Evolutionary conservation across 345 rosid genomes (phyloP), one percentile per base, ranked within the genome.

Genomic region (Kandelia obovata): DNA sequence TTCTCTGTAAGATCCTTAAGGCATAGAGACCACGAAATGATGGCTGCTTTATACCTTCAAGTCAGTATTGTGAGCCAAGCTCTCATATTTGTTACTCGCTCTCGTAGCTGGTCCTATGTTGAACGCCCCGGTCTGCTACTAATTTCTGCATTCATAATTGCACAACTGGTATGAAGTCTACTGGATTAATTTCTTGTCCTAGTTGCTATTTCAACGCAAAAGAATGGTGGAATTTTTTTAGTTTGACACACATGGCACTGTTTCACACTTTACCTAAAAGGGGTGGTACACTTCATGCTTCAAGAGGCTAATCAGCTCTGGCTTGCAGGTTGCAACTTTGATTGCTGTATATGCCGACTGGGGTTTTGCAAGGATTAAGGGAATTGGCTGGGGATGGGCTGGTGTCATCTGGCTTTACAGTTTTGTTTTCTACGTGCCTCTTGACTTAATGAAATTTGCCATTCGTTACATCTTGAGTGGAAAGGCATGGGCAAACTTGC

Each of bases 341-440:
- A 71, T 76, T 7, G 75, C 79, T 8, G 79, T 76, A 4, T 76
- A 76, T 53, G 79, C 75, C 15, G 13, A 76, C 75, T 76, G 79
- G 79, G 69, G 64, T 6, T 76, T 76, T 20, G 79, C 79, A 61
- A 66, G 49, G 64, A 71, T 76, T 49, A 51, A 71, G 15, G 79
- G 79, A 31, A 55, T 76, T 20, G 79, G 75, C 25, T 76, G 79
- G 79, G 79, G 79, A 31, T 76, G 79, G 79, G 79, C 79, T 7
- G 79, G 75, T 13, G 71, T 76, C 61, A 71, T 76, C 64, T 76
- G 79, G 79, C 25, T 71, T 61, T 76, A 65, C 72, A 76, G 75
- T 37, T 2, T 76, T 7, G 67, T 76, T 53, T 65, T 62, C 64
- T 76, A 76, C 17, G 0, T 76, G 53, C 79, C 79, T 6, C 75